Evolutionary conservation across 2,329 filamentous ascomycete species (phyloP).

Genomic region (Mycosphaerella sp.): DNA sequence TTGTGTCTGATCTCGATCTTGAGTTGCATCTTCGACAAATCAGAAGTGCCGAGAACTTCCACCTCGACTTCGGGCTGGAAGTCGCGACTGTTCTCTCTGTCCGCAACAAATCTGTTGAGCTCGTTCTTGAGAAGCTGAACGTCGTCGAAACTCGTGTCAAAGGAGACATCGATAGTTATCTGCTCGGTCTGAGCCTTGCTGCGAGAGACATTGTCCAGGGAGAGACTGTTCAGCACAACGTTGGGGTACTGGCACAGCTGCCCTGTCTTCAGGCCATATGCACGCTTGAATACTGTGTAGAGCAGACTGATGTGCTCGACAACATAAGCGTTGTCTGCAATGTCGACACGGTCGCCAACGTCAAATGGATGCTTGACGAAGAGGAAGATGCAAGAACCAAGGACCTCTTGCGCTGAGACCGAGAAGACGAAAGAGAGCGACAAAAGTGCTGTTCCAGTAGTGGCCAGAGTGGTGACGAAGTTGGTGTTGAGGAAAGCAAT

Average conservation of each 20-base stretch:
- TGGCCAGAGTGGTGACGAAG: conserved; percentile 79
- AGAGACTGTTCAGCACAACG: conserved; percentile 83
- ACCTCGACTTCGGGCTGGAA: conserved; percentile 81
- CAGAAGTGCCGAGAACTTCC: conserved; percentile 69
- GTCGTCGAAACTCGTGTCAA: conserved; percentile 83
- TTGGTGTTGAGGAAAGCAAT: conserved; percentile 83
- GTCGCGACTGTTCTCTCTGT: conserved; percentile 81
- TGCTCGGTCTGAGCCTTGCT: conserved; percentile 88
- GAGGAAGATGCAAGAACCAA: conserved; percentile 97
- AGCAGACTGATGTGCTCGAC: conserved; percentile 93
- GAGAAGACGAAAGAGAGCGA: conserved; percentile 97
- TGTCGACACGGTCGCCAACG: conserved; percentile 88
- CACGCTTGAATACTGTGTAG: conserved; percentile 83
- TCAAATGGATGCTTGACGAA: conserved; percentile 99
- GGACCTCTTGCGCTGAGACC: conserved; percentile 83
- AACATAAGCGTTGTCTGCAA: conserved; percentile 60
- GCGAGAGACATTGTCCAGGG: conserved; percentile 89
- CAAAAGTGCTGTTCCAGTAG: conserved; percentile 83
- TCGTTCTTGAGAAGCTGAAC: conserved; percentile 78
- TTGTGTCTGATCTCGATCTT: conserved; percentile 85
- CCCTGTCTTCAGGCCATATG: conserved; percentile 68
- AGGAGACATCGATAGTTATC: conserved; percentile 72
- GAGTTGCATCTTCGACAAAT: conserved; percentile 82
- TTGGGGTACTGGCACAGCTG: conserved; percentile 69
- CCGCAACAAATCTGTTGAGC: conserved; percentile 75